Base-by-base conservation (phyloP, 257 asterid genomes). In the Solanum boliviense region DNA sequence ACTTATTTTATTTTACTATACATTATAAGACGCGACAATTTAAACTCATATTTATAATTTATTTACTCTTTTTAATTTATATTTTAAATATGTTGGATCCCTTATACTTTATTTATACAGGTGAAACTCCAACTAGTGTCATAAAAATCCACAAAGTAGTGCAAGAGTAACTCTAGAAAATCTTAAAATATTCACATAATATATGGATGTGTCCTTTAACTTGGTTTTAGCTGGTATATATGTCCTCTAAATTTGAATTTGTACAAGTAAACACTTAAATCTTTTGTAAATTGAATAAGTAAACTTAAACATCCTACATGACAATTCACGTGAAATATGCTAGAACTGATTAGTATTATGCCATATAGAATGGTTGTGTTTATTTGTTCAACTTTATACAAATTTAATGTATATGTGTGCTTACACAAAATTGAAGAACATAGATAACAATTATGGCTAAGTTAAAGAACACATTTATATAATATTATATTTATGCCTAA, bases 131-230 rank as follows among this genome's bases (percentile, higher is more conserved):
- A 46, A 52, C 9, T 16, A 52, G 60, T 16, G 23, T 52, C 21
- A 52, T 52, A 52, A 0, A 52, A 52, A 0, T 52, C 21, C n/a
- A 52, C 62, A 2, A 52, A 48, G 20, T 48, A 16, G 58, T 48
- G 60, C 60, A 48, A 48, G 60, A 15, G 60, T 5, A 48, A 48
- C 62, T 16, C 9, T 52, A 52, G 62, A 52, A 52, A 52, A 52
- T 52, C 9, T 52, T 18, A 18, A 52, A 52, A 52, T 52, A 52
- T 52, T 16, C 1, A 16, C 9, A 6, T 52, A 52, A 6, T 52
- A 52, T 2, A 52, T 18, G 9, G 0, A 1, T 0, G 9, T 6
- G 62, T 0, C n/a, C 3, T 52, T 56, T 20, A 56, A 56, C 4
- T 56, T 56, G 0, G 0, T 1, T 56, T 56, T 6, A 18, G 4